Evolutionary conservation across 345 rosid genomes (phyloP), one percentile per base, ranked within the genome.

Genomic region (Rhodamnia rubescens): DNA sequence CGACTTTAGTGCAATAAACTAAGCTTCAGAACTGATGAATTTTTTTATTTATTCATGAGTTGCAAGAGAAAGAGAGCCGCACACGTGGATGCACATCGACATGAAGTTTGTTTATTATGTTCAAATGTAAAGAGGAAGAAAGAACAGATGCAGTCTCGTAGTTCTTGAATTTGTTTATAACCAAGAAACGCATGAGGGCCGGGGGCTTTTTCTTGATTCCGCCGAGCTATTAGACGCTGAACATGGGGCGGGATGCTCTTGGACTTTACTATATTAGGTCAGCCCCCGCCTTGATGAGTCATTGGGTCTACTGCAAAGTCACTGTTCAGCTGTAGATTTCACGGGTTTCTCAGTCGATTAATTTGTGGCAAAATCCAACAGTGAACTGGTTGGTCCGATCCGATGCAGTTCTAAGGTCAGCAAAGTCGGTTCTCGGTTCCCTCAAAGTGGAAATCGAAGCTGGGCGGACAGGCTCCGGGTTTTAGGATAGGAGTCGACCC

Each of bases 71-170:
- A 36, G 86, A 61, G 86, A 69, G 50, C 86, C 86, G 64, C 61
- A 85, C 86, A 85, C n/a, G 59, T 74, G 86, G 86, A 52, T 42
- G 64, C 50, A 6, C 5, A 36, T 52, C 2, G 81, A 21, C 58
- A 59, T 27, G 47, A 18, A 36, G 8, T 14, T 29, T n/a, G 27
- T 59, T 29, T n/a, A n/a, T 59, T 32, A 29, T 59, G 49, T 20
- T 83, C 57, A 83, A 20, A 22, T 6, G 58, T 6, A 20, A 55
- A 21, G 85, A 54, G 26, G 9, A 21, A 53, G 80, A 36, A 44
- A 36, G 83, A 86, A 87, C 75, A 86, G 53, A 86, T 85, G 86
- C 89, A 83, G 86, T 86, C 88, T 78, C 61, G 49, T 9, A 36
- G 80, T 36, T 69, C 26, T 69, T 29, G 78, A 36, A 69, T 16